Evolutionary conservation across 306 rosid species (phyloP).

Genomic region (Hippophae gyantsensis): DNA sequence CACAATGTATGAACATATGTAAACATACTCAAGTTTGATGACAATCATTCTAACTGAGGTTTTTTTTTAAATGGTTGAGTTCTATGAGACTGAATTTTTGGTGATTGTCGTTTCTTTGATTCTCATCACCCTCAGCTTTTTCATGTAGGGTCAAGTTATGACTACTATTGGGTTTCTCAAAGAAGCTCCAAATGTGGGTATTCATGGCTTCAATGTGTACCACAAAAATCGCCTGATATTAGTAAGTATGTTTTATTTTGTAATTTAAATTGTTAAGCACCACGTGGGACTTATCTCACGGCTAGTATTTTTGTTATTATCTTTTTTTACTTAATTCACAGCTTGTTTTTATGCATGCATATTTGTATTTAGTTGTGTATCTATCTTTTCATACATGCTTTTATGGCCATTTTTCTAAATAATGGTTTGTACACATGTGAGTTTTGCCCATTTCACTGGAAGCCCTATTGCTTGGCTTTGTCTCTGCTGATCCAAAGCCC

Average conservation of each 20-base stretch:
- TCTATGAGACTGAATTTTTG: background rate
- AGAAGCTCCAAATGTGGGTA: conserved; percentile 64
- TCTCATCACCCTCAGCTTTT: conserved; percentile 7
- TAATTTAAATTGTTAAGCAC: background rate
- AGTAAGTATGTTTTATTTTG: conserved; percentile 33
- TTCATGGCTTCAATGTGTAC: conserved; percentile 87
- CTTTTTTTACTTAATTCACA: too few relatives aligned
- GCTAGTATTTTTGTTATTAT: too few relatives aligned
- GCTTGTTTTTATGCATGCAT: too few relatives aligned
- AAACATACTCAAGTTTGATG: background rate
- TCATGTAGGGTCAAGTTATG: conserved; percentile 41
- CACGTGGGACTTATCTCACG: background rate
- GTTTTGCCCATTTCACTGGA: too few relatives aligned
- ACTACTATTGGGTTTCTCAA: conserved; percentile 88
- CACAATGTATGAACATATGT: background rate
- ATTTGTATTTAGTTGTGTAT: too few relatives aligned
- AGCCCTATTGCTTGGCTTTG: too few relatives aligned
- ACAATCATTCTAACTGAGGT: background rate
- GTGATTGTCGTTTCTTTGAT: conserved; percentile 6
- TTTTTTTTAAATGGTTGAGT: background rate
- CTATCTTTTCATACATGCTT: too few relatives aligned
- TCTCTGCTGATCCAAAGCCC: too few relatives aligned
- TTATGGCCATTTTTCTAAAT: too few relatives aligned
- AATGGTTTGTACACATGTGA: too few relatives aligned
- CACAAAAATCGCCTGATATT: conserved; percentile 86